Evolutionary conservation across 1,284 basidiomycete species (phyloP), one percentile per base, ranked within the genome.

Genomic region (Termitomyces sp.): DNA sequence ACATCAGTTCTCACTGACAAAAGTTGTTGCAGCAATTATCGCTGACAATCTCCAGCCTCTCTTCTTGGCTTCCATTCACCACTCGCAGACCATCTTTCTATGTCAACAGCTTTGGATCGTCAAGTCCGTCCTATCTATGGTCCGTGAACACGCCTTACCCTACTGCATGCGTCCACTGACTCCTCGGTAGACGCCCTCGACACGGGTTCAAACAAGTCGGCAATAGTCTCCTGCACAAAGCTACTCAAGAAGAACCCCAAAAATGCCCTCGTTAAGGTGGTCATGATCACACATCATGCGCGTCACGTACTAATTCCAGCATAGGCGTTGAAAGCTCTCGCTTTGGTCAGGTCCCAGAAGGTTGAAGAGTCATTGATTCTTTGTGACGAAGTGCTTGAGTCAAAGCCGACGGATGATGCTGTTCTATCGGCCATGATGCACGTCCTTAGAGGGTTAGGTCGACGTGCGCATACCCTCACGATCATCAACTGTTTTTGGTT

Each of bases 261-360:
- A 64, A 85, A 83, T 67, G 75, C 80, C 46, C 73, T 90, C n/a
- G 71, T 88, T 63, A 90, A 90, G 77, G 91, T 86, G 19, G 13
- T 19, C 8, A 12, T 36, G 56, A 44, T 43, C 34, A 49, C 15
- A 52, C 26, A 30, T 30, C 38, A 52, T 49, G 39, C 44, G 15
- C 50, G 26, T 49, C 48, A 52, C n/a, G 44, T 10, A 49, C 63
- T 31, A 53, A 24, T 42, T 38, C 34, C 46, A 50, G 9, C 21
- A 36, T 63, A 91, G 90, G 81, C 92, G 49, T 74, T 95, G 57
- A 94, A 94, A 74, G 84, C 88, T 26, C 80, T 94, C 50, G 90
- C 90, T 2, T 79, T 94, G 2, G 82, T 88, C 41, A 85, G 91
- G 52, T 82, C 81, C 9, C 86, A 90, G 69, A 92, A 92, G 70